These are phyloP conservation scores for Mycena galopus DNA, from an alignment of 768 basidiomycete genomes.

Conservation along the genomic window DNA sequence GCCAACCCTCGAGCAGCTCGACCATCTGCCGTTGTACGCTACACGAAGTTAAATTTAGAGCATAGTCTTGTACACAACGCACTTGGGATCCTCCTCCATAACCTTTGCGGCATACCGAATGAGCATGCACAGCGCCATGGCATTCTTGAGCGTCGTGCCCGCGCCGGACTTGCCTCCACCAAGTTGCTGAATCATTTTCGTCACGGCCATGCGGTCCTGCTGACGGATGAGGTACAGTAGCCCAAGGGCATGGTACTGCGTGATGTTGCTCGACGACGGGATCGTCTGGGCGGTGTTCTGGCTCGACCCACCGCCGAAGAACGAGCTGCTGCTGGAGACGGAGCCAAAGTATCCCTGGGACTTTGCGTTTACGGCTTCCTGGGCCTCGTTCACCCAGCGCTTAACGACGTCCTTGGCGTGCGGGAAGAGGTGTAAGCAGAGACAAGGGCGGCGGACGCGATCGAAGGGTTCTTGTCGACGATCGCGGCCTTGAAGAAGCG, in stretches of 20 bases:
- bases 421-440: conserved; percentile 98
- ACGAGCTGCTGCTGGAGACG: conserved; percentile 63
- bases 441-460: conserved; percentile 95
- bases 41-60: conserved; percentile 19
- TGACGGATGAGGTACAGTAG: conserved; percentile 94
- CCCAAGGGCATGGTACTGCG: conserved; percentile 97
- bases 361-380: conserved; percentile 95
- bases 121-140: conserved; percentile 98
- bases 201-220: conserved; percentile 98
- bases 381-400: conserved; percentile 99
- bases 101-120: conserved; percentile 99
- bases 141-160: conserved; percentile 89
- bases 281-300: conserved; percentile 78
- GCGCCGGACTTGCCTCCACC: conserved; percentile 89
- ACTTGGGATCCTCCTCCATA: conserved; percentile 99
- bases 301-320: conserved; percentile 79
- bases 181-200: conserved; percentile 99
- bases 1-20: conserved; percentile 93
- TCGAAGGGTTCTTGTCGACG: conserved; percentile 95
- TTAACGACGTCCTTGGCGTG: conserved; percentile 95
- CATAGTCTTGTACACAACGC: conserved; percentile 47
- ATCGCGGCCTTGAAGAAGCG: conserved; percentile 99
- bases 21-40: conserved; percentile 94
- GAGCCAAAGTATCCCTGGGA: conserved; percentile 78
- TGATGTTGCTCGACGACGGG: conserved; percentile 90